Base-by-base conservation (phyloP, 768 basidiomycete species). In the Crassisporium funariophilum region DNA sequence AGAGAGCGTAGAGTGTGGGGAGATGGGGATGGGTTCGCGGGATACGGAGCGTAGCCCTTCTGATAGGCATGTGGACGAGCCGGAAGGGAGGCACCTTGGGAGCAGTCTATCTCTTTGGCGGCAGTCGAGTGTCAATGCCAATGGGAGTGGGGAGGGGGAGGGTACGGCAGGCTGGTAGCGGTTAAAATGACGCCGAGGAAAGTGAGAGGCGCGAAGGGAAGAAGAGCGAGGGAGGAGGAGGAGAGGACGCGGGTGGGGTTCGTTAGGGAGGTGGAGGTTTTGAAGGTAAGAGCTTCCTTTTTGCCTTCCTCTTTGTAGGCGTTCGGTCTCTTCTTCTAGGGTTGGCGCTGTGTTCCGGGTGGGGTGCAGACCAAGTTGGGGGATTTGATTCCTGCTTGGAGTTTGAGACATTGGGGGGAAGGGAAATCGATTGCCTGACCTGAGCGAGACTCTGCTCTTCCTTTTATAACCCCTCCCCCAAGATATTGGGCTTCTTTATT, bases 251-350 rank as follows among this genome's bases (percentile, higher is more conserved):
- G 87, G 31, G 86, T 90, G 37, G 82, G 81, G 37, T 91, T 92
- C 54, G 79, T 89, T 21, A 72, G 91, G 20, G 91, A 92, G 67
- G 90, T 91, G 12, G 87, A 90, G 60, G 84, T 94, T 3, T 68
- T 93, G n/a, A 76, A 84, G 67, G 86, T 86, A 58, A 64, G 81
- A 36, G 42, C 47, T 46, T 45, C 20, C 46, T 49, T 39, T 29
- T 39, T 41, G 19, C 42, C 20, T n/a, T n/a, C n/a, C n/a, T n/a
- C n/a, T n/a, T n/a, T n/a, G n/a, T n/a, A n/a, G n/a, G n/a, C n/a
- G n/a, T n/a, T n/a, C n/a, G n/a, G n/a, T n/a, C n/a, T 29, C 27
- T 29, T 29, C 27, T 13, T 29, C 27, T 29, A 13, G 27, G 27
- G 27, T 29, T 29, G 27, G 27, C 8, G 27, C n/a, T n/a, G n/a